These are phyloP conservation scores for Backusella parvicylindrica DNA, from an alignment of 192 early-diverging fungal species.

Conservation along the genomic window DNA sequence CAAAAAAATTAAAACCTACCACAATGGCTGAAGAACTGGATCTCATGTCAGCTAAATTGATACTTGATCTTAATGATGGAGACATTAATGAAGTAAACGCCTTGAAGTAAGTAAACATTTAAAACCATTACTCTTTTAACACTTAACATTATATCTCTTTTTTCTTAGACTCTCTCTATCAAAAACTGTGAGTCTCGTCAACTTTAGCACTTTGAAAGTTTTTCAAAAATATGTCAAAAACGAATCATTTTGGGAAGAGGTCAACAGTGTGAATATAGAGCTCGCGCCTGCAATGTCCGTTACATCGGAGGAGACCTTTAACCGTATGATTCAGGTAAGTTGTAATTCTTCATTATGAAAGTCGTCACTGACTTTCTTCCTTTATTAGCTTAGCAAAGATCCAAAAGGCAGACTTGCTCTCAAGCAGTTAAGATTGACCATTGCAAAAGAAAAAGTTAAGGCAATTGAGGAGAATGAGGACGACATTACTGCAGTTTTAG, in stretches of 20 bases:
- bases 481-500: conserved; percentile 9
- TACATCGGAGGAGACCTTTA: background rate
- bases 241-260: background rate
- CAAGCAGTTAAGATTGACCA: background rate
- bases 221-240: conserved; percentile 1
- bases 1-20: background rate
- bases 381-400: background rate
- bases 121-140: background rate
- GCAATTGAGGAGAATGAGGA: background rate
- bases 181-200: conserved; percentile 1
- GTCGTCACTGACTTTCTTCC: background rate
- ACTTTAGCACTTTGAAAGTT: background rate
- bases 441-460: background rate
- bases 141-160: conserved; percentile 1
- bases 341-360: conserved; percentile 2
- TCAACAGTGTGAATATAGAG: background rate
- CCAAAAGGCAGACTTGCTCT: background rate
- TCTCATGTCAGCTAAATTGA: background rate
- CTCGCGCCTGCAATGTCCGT: background rate
- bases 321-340: background rate
- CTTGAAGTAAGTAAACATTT: conserved; percentile 1
- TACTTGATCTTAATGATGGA: background rate
- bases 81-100: background rate
- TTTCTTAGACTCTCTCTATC: background rate
- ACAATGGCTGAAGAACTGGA: background rate